Evolutionary conservation across 2,329 filamentous ascomycete genomes (phyloP).

Genomic region (Fusarium chlamydosporum): DNA sequence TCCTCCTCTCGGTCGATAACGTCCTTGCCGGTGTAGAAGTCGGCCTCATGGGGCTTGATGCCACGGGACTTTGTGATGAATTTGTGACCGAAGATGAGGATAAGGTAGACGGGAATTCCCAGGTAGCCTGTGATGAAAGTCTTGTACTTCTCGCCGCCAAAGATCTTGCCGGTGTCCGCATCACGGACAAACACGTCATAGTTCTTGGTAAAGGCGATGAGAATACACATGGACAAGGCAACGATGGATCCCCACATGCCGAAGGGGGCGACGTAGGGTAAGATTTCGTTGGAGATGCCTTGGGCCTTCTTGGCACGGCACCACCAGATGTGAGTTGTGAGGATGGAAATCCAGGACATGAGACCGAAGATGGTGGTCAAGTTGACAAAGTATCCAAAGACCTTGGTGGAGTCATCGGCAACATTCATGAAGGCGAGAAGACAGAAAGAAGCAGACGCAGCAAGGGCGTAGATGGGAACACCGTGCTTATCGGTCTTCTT

Average conservation of each 20-base stretch:
- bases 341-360: constrained; percentile 76
- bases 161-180: constrained; percentile 10
- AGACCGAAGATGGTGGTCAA: constrained; percentile 76
- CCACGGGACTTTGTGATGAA: constrained; percentile 66
- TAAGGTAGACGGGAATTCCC: constrained; percentile 81
- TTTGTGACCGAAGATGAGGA: constrained; percentile 79
- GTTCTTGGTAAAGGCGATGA: constrained; percentile 87
- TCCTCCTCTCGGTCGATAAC: constrained; percentile 80
- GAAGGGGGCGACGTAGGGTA: constrained; percentile 78
- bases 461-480: constrained; percentile 77
- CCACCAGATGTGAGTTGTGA: constrained; percentile 77
- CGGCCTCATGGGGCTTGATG: constrained; percentile 70
- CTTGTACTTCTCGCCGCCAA: constrained; percentile 76
- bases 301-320: constrained; percentile 74
- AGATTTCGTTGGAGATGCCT: constrained; percentile 65
- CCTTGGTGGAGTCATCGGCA: constrained; percentile 65
- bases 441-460: constrained; percentile 71
- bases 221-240: constrained; percentile 76
- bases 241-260: constrained; percentile 77
- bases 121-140: constrained; percentile 83
- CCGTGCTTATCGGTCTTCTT: constrained; percentile 78
- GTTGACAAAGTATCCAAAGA: constrained; percentile 78
- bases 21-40: constrained; percentile 81
- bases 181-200: constrained; percentile 77
- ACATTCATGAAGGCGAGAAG: constrained; percentile 79